These are phyloP conservation scores for Laguncularia racemosa DNA, from an alignment of 345 rosid genomes.

Conservation along the genomic window DNA sequence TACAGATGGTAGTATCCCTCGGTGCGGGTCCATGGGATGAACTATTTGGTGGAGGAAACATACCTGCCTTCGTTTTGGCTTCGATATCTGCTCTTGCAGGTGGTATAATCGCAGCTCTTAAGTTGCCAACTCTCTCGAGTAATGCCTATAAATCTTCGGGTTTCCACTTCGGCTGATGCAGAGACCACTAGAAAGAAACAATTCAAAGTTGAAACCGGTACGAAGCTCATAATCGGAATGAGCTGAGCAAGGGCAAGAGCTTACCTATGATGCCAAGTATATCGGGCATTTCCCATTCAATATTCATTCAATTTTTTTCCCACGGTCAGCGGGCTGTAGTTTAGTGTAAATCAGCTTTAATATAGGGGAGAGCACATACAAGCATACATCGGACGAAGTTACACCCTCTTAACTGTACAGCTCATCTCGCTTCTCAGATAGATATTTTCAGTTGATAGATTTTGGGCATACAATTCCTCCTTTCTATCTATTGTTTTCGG, in stretches of 20 bases:
- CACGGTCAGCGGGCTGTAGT: slow-evolving; percentile 19
- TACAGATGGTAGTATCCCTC: slow-evolving; percentile 76
- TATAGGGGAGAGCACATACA: slow-evolving; percentile 4
- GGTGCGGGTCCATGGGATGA: slow-evolving; percentile 99
- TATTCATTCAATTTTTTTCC: slow-evolving; percentile 38
- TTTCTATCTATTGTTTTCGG: no score
- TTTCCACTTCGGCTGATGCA: slow-evolving; percentile 63
- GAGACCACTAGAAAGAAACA: neutral
- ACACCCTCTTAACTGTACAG: no score
- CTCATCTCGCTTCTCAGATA: no score
- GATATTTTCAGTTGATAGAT: no score
- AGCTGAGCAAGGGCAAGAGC: no score
- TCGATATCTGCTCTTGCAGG: slow-evolving; percentile 67
- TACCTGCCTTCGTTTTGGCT: slow-evolving; percentile 86
- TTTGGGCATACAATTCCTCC: no score
- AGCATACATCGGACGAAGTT: neutral
- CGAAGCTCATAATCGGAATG: no score
- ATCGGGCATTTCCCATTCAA: slow-evolving; percentile 10
- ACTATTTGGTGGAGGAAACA: slow-evolving; percentile 90
- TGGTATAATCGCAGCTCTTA: slow-evolving; percentile 50
- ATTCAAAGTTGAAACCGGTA: no score
- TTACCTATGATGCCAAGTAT: neutral
- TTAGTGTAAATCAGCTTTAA: slow-evolving; percentile 22
- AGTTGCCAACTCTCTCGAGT: slow-evolving; percentile 66
- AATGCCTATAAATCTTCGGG: slow-evolving; percentile 57